Base-by-base conservation (phyloP, 768 basidiomycete species). In the Psilocybe cubensis region DNA sequence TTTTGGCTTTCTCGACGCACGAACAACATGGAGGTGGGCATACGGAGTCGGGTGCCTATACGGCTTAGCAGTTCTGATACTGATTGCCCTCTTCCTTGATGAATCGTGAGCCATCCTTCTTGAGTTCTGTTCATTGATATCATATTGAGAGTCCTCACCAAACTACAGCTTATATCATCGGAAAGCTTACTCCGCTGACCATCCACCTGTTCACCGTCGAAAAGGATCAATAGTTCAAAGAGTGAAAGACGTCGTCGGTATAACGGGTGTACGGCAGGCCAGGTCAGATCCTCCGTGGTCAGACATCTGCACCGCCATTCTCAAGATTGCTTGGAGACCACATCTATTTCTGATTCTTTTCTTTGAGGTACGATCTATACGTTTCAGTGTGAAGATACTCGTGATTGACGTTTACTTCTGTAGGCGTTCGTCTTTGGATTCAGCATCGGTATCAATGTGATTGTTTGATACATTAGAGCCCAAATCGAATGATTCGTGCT, bases 21-120 rank as follows among this genome's bases (percentile, higher is more conserved):
- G 81, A 4, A 76, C 80, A 17, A 77, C 73, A 49, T 88, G 83
- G 83, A 70, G 85, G 43, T 88, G 87, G 86, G 76, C 85, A 18
- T 89, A 89, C 57, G 86, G 84, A 14, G 83, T 86, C 31, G 88
- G 84, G 0, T 82, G 78, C 27, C 79, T 88, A 18, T 89, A 88
- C 63, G 74, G 76, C 3, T 72, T 74, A 1, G 59, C 86, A 17
- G 84, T 89, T 4, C 75, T 88, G 6, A 44, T 79, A 8, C 64
- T 88, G 18, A 87, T 89, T 48, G 69, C 75, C 2, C 74, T 89
- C 54, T 83, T 88, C 62, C 77, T 80, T 72, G 82, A 87, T 58
- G 88, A 91, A 69, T 89, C 87, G 86, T 86, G 40, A 23, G 61
- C 21, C 27, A 6, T 20, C n/a, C 40, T 2, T 27, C 35, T 17